Percentiles rank a stretch among this genome's conserved stretches.
Evolutionary conservation across 257 asterid genomes (phyloP).

Genomic region (Capsicum pubescens): DNA sequence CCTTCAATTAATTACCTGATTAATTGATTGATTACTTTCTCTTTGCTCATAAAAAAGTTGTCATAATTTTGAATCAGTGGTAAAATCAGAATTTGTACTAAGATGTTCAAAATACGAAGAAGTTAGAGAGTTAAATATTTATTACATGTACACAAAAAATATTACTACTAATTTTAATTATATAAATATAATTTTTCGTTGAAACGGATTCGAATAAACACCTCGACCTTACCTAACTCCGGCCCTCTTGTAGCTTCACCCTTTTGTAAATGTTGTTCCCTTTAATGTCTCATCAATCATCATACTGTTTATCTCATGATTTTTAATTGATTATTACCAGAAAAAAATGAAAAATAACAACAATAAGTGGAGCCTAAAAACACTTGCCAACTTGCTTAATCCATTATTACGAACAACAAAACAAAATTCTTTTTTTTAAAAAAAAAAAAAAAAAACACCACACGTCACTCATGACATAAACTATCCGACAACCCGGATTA

Average conservation of each 20-base stretch:
- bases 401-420: constrained; percentile 27
- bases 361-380: constrained; percentile 29
- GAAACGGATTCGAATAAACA: no score
- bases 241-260: no score
- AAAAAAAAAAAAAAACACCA: constrained; percentile 3
- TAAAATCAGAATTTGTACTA: no score
- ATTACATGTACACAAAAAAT: no score
- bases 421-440: not conserved
- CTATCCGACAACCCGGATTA: constrained; percentile 40
- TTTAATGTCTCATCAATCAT: not conserved
- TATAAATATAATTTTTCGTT: no score
- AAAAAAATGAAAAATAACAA: not conserved
- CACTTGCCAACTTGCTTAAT: constrained; percentile 8
- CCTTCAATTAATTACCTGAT: not conserved
- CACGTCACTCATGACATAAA: constrained; percentile 46
- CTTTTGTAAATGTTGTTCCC: not conserved
- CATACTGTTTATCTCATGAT: not conserved
- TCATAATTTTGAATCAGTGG: not conserved
- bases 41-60: not conserved
- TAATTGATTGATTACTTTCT: not conserved
- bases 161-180: no score
- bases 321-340: not conserved
- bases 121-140: no score
- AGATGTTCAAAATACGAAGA: no score
- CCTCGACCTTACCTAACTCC: no score